phyloP scores from a whole-genome alignment of 352 stramenopile species.

The Phytophthora agathidicida region DNA sequence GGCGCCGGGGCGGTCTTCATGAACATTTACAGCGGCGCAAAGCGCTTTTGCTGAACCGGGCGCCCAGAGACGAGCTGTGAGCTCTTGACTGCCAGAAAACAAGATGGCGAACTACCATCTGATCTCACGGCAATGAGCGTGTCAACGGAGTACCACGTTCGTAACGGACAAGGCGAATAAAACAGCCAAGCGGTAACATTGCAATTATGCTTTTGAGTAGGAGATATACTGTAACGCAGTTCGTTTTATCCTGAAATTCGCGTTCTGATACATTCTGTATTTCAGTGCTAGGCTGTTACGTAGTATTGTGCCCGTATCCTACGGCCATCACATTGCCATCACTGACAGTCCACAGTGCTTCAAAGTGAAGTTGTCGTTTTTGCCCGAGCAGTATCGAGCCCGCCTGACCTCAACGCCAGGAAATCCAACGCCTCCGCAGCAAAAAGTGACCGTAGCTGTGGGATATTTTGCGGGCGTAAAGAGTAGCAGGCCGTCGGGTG shows the following conservation, averaged over 20 bases:
- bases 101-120: slow-evolving; percentile 24
- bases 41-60: slow-evolving; percentile 24
- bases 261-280: background rate
- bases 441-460: slow-evolving; percentile 11
- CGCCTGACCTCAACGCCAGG: slow-evolving; percentile 18
- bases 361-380: slow-evolving; percentile 21
- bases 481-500: background rate
- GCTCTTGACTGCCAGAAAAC: slow-evolving; percentile 23
- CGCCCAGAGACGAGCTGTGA: slow-evolving; percentile 14
- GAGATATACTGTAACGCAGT: slow-evolving; percentile 1
- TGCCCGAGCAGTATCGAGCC: slow-evolving; percentile 18
- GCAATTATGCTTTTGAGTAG: slow-evolving; percentile 1
- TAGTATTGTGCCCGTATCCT: slow-evolving; percentile 24
- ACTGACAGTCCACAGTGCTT: too few relatives aligned
- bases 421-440: background rate
- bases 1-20: slow-evolving; percentile 4
- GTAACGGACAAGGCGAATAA: slow-evolving; percentile 14
- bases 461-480: slow-evolving; percentile 8
- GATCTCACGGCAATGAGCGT: slow-evolving; percentile 28
- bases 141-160: slow-evolving; percentile 29
- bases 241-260: too few relatives aligned
- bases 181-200: slow-evolving; percentile 18
- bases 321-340: slow-evolving; percentile 31
- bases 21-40: slow-evolving; percentile 15
- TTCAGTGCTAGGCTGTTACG: background rate